These are phyloP conservation scores for Colletotrichum lupini DNA, from an alignment of 2,329 filamentous ascomycete species.

Conservation along the genomic window DNA sequence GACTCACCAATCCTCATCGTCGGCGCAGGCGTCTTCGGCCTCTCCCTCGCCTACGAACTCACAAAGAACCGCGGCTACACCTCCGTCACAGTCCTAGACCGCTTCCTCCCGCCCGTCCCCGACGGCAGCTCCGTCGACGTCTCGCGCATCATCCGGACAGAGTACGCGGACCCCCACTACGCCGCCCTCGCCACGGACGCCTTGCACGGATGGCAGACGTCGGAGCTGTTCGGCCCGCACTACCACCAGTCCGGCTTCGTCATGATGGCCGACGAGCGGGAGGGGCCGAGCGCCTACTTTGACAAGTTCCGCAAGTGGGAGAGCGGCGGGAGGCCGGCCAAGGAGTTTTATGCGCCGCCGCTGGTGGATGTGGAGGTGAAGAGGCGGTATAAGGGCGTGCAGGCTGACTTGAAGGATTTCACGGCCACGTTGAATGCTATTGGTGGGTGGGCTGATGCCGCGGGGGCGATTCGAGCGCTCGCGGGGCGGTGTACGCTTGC, in stretches of 20 bases:
- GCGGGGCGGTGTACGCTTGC: conserved; percentile 41
- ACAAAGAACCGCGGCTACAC: conserved; percentile 40
- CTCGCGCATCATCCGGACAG: conserved; percentile 56
- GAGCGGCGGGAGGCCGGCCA: neutral
- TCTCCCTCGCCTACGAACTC: conserved; percentile 43
- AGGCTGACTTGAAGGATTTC: conserved; percentile 24
- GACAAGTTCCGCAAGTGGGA: conserved; percentile 8
- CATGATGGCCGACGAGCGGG: conserved; percentile 40
- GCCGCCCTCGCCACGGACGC: conserved; percentile 57
- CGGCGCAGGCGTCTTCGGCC: conserved; percentile 46
- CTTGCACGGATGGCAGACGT: conserved; percentile 38
- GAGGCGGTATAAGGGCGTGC: conserved; percentile 13
- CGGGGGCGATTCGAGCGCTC: conserved; percentile 41
- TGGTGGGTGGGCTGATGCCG: conserved; percentile 48
- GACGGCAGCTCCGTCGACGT: conserved; percentile 54
- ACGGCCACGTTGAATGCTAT: conserved; percentile 38
- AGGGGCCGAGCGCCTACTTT: conserved; percentile 32
- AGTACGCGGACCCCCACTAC: conserved; percentile 75
- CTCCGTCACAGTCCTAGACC: conserved; percentile 50
- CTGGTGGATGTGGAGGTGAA: conserved; percentile 45
- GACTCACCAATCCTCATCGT: conserved; percentile 42
- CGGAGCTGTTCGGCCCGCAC: conserved; percentile 41
- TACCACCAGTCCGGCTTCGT: conserved; percentile 47
- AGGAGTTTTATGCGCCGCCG: conserved; percentile 33
- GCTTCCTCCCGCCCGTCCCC: conserved; percentile 47